Base-by-base conservation (phyloP, 805 yeast genomes). In the Hanseniaspora pseudoguilliermondii region DNA sequence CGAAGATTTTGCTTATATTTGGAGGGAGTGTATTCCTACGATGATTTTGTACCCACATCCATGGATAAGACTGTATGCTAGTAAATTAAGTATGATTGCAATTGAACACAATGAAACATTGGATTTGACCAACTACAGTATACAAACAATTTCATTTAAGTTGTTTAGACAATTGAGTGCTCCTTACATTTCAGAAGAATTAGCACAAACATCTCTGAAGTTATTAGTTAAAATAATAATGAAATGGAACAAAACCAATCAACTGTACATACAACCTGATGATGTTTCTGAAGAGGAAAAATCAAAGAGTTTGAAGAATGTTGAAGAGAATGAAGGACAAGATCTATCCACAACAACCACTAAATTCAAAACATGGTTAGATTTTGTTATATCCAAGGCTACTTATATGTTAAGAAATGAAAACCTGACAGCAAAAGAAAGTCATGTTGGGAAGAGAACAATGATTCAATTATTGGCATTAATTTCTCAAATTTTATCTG, bases 121-220 rank as follows among this genome's bases (percentile, higher is more conserved):
- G 38, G 68, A 61, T 13, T 72, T 81, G 44, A 59, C 71, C 2
- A 70, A 70, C 25, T 69, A 71, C 32, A 80, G 81, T 48, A 63
- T 84, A n/a, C 91, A 86, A 64, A 78, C 79, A 0, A 78, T 85
- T 53, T 85, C 84, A 0, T 77, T 78, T 61, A 77, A 88, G 62
- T 69, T 79, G 39, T 73, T 88, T 58, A 84, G 90, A 63, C 96
- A 87, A 71, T 70, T 91, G 49, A 80, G 84, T 27, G 96, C 96
- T 1, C 93, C 96, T 2, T 68, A 76, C 7, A 73, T 89, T 29
- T 69, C 84, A 4, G 82, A 81, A 52, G 78, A 75, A 0, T 71
- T 88, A 56, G 84, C 86, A 0, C 66, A 74, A 18, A 84, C 82
- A 64, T 74, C 79, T 32, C 80, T 84, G 23, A 86, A 83, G 66